Conservation (phyloP, 2,329 filamentous ascomycete genomes). For the Claviceps capensis region DNA sequence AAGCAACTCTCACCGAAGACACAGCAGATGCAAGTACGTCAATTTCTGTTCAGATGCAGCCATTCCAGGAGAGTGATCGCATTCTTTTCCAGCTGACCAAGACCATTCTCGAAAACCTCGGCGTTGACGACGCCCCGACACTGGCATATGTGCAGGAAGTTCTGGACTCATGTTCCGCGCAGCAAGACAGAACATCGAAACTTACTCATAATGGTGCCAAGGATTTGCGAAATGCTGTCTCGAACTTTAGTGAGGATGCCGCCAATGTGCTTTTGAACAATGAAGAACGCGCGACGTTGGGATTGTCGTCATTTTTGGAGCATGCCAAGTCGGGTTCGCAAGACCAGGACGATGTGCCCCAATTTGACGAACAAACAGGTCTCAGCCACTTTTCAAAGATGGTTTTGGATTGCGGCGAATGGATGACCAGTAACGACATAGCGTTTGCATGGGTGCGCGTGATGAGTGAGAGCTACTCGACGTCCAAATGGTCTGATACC, state of each 20-base stretch:
- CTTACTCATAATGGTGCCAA: slow-evolving; percentile 31
- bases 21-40: slow-evolving; percentile 36
- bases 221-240: slow-evolving; percentile 36
- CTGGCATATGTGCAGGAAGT: slow-evolving; percentile 34
- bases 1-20: slow-evolving; percentile 41
- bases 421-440: slow-evolving; percentile 42
- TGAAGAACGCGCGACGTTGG: slow-evolving; percentile 36
- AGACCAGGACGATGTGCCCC: slow-evolving; percentile 29
- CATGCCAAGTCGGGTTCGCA: slow-evolving; percentile 44
- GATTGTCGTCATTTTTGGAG: slow-evolving; percentile 48
- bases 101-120: slow-evolving; percentile 40
- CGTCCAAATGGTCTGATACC: slow-evolving; percentile 42
- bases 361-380: slow-evolving; percentile 39
- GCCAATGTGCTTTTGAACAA: slow-evolving; percentile 40
- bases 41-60: slow-evolving; percentile 40
- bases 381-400: slow-evolving; percentile 36
- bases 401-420: slow-evolving; percentile 28
- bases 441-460: slow-evolving; percentile 43
- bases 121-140: slow-evolving; percentile 34
- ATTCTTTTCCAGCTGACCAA: slow-evolving; percentile 42
- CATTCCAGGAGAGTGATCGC: slow-evolving; percentile 42
- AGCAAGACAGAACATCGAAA: slow-evolving; percentile 37
- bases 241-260: slow-evolving; percentile 37
- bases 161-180: slow-evolving; percentile 36
- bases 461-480: slow-evolving; percentile 36